phyloP scores from a whole-genome alignment of 768 basidiomycete species.

The Phylloporus scabripes region DNA sequence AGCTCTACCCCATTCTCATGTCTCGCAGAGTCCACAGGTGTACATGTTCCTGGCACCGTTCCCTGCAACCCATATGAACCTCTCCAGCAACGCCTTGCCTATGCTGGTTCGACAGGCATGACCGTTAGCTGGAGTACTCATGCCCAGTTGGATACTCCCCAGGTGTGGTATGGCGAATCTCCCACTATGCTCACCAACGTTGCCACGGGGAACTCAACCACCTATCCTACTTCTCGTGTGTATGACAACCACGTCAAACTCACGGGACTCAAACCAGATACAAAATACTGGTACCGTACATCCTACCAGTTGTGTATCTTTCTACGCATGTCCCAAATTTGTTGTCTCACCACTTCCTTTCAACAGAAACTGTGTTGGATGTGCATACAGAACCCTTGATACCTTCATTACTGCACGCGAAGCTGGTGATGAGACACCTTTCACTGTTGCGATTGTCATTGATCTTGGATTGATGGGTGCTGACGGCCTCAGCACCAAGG shows the following conservation, averaged over 20 bases:
- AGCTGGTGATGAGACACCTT: constrained; percentile 16
- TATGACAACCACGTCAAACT: constrained; percentile 27
- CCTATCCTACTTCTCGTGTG: constrained; percentile 23
- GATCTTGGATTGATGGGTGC: constrained; percentile 27
- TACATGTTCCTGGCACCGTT: constrained; percentile 24
- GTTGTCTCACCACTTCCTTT: background rate
- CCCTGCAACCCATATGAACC: constrained; percentile 27
- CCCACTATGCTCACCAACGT: constrained; percentile 17
- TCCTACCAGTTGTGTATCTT: constrained; percentile 20
- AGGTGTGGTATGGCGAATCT: constrained; percentile 24
- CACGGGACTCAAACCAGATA: constrained; percentile 19
- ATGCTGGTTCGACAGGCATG: constrained; percentile 23
- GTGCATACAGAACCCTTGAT: constrained; percentile 22
- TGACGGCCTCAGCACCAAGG: constrained; percentile 26
- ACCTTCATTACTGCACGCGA: constrained; percentile 22
- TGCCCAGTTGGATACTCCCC: constrained; percentile 15
- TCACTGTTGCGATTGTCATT: constrained; percentile 22
- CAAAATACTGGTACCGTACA: constrained; percentile 25
- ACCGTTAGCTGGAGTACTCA: constrained; percentile 25
- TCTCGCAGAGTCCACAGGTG: constrained; percentile 25
- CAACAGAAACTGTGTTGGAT: constrained; percentile 22
- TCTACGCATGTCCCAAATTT: background rate
- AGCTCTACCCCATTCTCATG: constrained; percentile 15
- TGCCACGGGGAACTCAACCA: constrained; percentile 17
- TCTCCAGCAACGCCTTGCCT: constrained; percentile 24